phyloP scores from a whole-genome alignment of 75 land plant species.

The Pinus albicaulis region DNA sequence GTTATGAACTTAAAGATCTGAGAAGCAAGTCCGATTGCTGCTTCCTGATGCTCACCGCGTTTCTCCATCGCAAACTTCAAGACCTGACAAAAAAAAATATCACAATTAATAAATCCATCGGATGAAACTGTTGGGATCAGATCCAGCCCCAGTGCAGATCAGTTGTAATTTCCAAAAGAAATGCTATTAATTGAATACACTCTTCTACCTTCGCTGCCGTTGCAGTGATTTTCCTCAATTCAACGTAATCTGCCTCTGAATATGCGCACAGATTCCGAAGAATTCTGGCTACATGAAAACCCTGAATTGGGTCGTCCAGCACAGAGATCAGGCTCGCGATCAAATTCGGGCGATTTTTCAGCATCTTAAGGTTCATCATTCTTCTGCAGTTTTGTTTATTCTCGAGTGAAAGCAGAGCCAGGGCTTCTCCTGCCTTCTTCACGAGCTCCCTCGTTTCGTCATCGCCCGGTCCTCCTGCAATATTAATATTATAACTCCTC shows the following conservation, averaged over 20 bases:
- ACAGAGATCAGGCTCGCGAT: conserved; percentile 19
- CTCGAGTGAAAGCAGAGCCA: conserved; percentile 62
- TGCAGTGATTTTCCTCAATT: conserved; percentile 23
- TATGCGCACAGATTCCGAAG: conserved; percentile 61
- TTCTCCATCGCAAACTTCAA: background rate
- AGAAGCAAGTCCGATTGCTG: conserved; percentile 30
- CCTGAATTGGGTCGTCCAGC: conserved; percentile 29
- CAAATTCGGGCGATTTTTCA: background rate
- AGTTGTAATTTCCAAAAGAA: too few relatives aligned
- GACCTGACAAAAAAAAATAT: background rate
- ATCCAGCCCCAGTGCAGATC: too few relatives aligned
- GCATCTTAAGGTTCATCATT: conserved; percentile 11
- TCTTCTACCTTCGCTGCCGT: background rate
- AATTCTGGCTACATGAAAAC: conserved; percentile 48
- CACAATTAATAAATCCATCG: background rate
- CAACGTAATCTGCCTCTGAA: conserved; percentile 19
- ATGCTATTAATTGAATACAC: too few relatives aligned
- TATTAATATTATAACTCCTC: background rate
- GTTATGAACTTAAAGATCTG: background rate
- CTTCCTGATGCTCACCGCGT: background rate
- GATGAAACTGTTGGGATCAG: too few relatives aligned
- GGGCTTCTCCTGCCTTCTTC: conserved; percentile 68
- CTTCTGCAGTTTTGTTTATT: conserved; percentile 45
- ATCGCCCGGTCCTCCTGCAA: background rate
- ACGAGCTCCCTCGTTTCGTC: conserved; percentile 19